Conservation (phyloP, 2,329 filamentous ascomycete species). For the Apiospora pterosperma region DNA sequence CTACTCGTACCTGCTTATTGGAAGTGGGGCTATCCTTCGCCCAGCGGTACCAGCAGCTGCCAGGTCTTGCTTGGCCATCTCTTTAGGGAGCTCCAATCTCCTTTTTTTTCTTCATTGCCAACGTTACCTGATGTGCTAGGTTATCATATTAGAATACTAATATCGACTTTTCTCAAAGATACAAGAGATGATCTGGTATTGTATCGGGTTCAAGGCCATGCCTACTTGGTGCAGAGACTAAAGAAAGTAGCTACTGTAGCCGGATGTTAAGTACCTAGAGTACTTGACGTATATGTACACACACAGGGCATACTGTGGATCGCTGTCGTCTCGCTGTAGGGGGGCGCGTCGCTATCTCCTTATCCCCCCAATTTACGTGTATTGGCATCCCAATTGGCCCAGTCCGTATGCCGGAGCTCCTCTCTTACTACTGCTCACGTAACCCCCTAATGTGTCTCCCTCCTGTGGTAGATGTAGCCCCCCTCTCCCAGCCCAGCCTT, state of each 20-base stretch:
- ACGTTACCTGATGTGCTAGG: no score
- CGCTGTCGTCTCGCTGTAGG: not conserved
- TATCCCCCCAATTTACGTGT: not conserved
- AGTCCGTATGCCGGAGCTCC: no score
- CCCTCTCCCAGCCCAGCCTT: not conserved
- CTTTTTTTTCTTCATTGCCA: not conserved
- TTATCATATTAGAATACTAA: no score
- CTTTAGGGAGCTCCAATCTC: not conserved
- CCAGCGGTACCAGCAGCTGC: not conserved
- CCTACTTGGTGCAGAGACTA: not conserved
- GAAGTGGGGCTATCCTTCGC: not conserved
- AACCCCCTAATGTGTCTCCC: not conserved
- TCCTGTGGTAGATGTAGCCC: not conserved
- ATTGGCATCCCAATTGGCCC: slow-evolving; percentile 1
- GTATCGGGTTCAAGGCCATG: not conserved
- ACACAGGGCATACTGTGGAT: not conserved
- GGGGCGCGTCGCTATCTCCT: not conserved
- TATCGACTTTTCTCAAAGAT: not conserved
- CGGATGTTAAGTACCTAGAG: not conserved
- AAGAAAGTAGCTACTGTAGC: not conserved
- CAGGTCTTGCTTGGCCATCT: not conserved
- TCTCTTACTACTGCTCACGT: not conserved
- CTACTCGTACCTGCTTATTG: not conserved
- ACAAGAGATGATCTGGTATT: not conserved
- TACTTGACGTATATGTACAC: no score